Evolutionary conservation across 192 early-diverging fungal species (phyloP), one percentile per base, ranked within the genome.

Genomic region (Mortierella hygrophila): DNA sequence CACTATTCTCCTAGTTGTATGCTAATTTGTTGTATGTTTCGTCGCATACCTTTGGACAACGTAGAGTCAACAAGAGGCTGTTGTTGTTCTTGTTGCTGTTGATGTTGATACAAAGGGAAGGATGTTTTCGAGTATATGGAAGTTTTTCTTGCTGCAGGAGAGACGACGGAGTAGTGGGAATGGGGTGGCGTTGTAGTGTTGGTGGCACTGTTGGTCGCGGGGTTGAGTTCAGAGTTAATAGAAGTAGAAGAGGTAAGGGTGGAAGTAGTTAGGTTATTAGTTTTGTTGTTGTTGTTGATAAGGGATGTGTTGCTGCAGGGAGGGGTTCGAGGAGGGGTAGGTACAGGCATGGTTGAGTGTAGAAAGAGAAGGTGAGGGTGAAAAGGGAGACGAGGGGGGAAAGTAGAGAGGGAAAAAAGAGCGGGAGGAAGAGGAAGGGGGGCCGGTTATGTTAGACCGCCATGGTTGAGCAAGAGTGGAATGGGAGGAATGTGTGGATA

Each of bases 291-390:
- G 81, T 6, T 47, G 70, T 1, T 73, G 75, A 18, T 47, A n/a
- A 10, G 35, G 70, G 21, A 40, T 16, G 20, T 32, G 44, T 65
- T 52, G 73, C 52, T 44, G 63, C 37, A 65, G 32, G 74, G 60
- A 13, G 76, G 69, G 2, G 75, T 74, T 20, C 76, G 75, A 46
- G 82, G 82, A 15, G 82, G 70, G 23, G 76, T 78, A 54, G 82
- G 82, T 15, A 83, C 82, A 37, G 82, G 82, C 82, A 83, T 78
- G 72, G 26, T 42, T 47, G 26, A 52, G 23, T 26, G 23, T 5
- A 6, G 49, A 0, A 52, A 16, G 18, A 21, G 26, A 38, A 72
- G 20, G 41, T 0, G 20, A 26, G 23, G n/a, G 32, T 32, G 54
- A 23, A 65, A 42, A 49, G 40, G 29, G 41, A 18, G 41, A 55